These are phyloP conservation scores for Myriangium duriaei DNA, from an alignment of 2,329 filamentous ascomycete species.

Conservation along the genomic window DNA sequence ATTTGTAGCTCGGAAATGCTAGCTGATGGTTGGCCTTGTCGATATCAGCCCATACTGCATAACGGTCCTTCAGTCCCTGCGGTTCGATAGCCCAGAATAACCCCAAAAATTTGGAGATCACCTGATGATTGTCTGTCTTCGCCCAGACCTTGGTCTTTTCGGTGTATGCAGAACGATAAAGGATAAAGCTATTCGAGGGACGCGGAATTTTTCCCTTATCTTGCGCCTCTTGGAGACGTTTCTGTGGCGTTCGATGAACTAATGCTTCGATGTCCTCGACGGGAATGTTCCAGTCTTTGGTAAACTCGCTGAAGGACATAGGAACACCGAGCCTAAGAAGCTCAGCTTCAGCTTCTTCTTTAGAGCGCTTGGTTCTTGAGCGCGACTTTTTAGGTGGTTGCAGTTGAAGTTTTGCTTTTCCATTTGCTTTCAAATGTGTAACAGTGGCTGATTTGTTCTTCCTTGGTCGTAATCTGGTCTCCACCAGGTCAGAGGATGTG, in stretches of 20 bases:
- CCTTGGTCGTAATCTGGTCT: too few relatives aligned
- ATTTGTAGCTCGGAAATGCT: conserved; percentile 88
- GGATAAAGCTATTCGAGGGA: conserved; percentile 96
- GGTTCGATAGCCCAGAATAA: conserved; percentile 76
- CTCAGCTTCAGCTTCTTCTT: too few relatives aligned
- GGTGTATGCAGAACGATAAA: conserved; percentile 88
- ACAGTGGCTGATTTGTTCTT: too few relatives aligned
- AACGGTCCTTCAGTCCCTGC: conserved; percentile 57
- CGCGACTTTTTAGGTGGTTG: too few relatives aligned
- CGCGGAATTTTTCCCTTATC: conserved; percentile 69
- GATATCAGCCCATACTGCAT: conserved; percentile 63
- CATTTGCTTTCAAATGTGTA: too few relatives aligned
- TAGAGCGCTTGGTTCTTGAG: too few relatives aligned
- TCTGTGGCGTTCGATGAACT: conserved; percentile 58
- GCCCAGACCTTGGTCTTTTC: conserved; percentile 74
- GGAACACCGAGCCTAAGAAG: too few relatives aligned
- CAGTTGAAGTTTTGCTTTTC: too few relatives aligned
- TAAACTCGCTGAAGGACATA: conserved; percentile 63
- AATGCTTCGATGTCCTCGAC: conserved; percentile 69
- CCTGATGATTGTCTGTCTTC: conserved; percentile 80
- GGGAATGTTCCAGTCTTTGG: conserved; percentile 49
- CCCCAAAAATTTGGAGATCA: conserved; percentile 79
- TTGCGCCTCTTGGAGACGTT: conserved; percentile 51
- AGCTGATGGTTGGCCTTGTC: conserved; percentile 75
- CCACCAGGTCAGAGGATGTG: too few relatives aligned